A percentile compares a stretch with the other conserved stretches of the same genome.
These are phyloP conservation scores for Backusella parvicylindrica DNA, from an alignment of 192 early-diverging fungal species.

Conservation along the genomic window DNA sequence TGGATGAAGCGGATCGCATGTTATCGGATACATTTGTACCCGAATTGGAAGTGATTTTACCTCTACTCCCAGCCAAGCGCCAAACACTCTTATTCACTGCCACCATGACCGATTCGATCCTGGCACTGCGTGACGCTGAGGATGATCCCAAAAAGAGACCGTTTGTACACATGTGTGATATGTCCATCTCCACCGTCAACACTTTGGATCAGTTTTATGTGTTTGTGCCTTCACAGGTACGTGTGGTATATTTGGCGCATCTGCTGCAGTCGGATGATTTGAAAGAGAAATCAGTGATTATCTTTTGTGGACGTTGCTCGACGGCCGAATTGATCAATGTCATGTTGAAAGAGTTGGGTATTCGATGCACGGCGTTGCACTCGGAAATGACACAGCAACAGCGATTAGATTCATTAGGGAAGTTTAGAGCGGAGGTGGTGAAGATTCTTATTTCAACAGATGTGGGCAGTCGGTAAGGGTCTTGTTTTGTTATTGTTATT, in stretches of 20 bases:
- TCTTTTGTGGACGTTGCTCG: conserved; percentile 86
- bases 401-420: conserved; percentile 83
- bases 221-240: conserved; percentile 89
- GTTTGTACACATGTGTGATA: conserved; percentile 54
- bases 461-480: conserved; percentile 82
- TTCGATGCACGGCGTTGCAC: conserved; percentile 88
- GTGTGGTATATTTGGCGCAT: conserved; percentile 84
- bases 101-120: conserved; percentile 90
- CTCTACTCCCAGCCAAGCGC: conserved; percentile 71
- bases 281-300: conserved; percentile 82
- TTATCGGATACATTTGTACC: conserved; percentile 81
- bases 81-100: conserved; percentile 97
- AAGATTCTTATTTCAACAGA: conserved; percentile 94
- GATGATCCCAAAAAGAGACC: conserved; percentile 40
- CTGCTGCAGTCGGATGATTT: conserved; percentile 67
- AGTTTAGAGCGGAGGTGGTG: conserved; percentile 87
- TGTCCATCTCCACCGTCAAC: conserved; percentile 71
- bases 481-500: neutral
- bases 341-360: conserved; percentile 88
- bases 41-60: conserved; percentile 79
- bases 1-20: conserved; percentile 96
- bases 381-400: conserved; percentile 92
- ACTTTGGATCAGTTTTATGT: conserved; percentile 87
- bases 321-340: conserved; percentile 82
- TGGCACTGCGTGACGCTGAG: conserved; percentile 55